Percentiles rank a stretch among this genome's conserved stretches.
phyloP scores from a whole-genome alignment of 257 asterid species.

The Solanum rostratum region DNA sequence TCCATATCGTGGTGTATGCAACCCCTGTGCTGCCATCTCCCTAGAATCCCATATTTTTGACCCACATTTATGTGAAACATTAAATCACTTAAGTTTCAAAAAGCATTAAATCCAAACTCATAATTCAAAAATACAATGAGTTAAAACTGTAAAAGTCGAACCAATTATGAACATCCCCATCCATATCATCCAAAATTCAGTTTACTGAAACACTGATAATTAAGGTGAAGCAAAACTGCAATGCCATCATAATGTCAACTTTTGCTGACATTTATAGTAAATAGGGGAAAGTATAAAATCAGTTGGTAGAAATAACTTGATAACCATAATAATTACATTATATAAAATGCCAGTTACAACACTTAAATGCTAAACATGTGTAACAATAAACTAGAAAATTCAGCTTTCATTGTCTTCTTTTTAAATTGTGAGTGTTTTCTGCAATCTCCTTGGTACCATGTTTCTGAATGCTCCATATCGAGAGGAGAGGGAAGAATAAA shows the following conservation, averaged over 20 bases:
- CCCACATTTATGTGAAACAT: background rate
- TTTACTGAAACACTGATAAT: background rate
- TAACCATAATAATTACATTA: slow-evolving; percentile 17
- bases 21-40: background rate
- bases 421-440: background rate
- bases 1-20: background rate
- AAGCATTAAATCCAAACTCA: background rate
- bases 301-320: background rate
- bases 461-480: slow-evolving; percentile 5
- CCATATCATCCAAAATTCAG: background rate
- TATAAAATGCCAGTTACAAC: background rate
- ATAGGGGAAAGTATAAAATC: background rate
- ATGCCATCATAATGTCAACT: background rate
- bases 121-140: background rate
- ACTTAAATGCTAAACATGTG: background rate
- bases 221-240: background rate
- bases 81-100: background rate
- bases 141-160: background rate
- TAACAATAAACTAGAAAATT: background rate
- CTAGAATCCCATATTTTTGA: background rate
- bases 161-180: background rate
- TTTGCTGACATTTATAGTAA: background rate
- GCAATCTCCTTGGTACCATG: background rate
- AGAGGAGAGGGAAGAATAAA: slow-evolving; percentile 4
- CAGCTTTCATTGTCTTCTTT: background rate